Conservation (phyloP, 176 grass and related monocot genomes). For the Tillandsia fasciculata region DNA sequence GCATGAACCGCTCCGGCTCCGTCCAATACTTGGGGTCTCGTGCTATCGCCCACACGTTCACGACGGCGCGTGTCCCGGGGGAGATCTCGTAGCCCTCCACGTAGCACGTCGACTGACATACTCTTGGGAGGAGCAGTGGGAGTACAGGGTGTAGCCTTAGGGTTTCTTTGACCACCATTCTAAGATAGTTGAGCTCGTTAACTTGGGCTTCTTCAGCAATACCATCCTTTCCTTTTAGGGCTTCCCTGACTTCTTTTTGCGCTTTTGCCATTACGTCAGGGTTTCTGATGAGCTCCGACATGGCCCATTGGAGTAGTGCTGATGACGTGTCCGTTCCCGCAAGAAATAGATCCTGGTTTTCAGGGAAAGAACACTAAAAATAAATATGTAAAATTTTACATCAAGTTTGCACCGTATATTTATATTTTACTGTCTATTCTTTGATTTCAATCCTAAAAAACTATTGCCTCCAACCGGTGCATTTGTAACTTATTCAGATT, state of each 20-base stretch:
- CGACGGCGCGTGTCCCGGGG: neutral
- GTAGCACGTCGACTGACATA: neutral
- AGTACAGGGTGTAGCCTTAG: slow-evolving; percentile 15
- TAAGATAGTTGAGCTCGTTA: neutral
- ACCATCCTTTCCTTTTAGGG: too few species aligned
- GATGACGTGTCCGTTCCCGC: slow-evolving; percentile 2
- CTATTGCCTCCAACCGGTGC: too few species aligned
- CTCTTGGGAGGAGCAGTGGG: slow-evolving; percentile 11
- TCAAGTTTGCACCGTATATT: too few species aligned
- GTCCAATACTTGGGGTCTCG: slow-evolving; percentile 25
- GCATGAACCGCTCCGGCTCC: slow-evolving; percentile 16
- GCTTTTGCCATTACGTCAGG: slow-evolving; percentile 2
- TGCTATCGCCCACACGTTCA: slow-evolving; percentile 27
- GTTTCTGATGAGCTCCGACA: slow-evolving; percentile 17
- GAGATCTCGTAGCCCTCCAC: slow-evolving; percentile 17
- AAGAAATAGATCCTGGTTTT: slow-evolving; percentile 8
- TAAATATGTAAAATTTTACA: too few species aligned
- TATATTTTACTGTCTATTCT: too few species aligned
- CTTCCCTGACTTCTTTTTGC: too few species aligned
- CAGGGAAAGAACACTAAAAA: too few species aligned
- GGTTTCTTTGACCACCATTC: slow-evolving; percentile 14
- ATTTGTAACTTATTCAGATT: too few species aligned
- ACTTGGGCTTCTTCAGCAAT: neutral
- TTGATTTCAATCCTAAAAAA: too few species aligned
- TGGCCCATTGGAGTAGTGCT: slow-evolving; percentile 3